phyloP scores from a whole-genome alignment of 108 stramenopile genomes.

The Cyclostephanos invisitatus region DNA sequence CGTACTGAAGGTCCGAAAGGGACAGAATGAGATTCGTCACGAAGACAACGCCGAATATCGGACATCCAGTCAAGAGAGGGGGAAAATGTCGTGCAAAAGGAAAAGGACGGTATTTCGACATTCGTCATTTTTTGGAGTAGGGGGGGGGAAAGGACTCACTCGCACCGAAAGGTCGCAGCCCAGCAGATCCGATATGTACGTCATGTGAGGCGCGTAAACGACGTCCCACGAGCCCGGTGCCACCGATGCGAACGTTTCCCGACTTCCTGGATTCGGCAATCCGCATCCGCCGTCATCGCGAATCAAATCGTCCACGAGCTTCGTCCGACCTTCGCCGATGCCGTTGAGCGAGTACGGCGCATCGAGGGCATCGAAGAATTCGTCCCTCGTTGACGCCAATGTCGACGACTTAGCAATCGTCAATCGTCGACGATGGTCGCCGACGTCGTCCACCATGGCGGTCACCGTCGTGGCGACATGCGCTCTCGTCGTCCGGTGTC shows the following conservation, averaged over 20 bases:
- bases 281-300: constrained; percentile 8
- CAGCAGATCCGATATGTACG: constrained; percentile 43
- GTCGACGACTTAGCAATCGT: background rate
- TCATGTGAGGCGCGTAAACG: constrained; percentile 75
- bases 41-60: too few species aligned
- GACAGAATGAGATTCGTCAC: too few species aligned
- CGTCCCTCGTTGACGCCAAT: constrained; percentile 2
- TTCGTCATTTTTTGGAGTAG: too few species aligned
- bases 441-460: background rate
- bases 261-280: constrained; percentile 61
- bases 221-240: constrained; percentile 71
- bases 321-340: constrained; percentile 38
- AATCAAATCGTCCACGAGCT: constrained; percentile 44
- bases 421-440: background rate
- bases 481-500: background rate
- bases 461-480: background rate
- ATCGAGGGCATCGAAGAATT: constrained; percentile 49
- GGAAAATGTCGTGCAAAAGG: too few species aligned
- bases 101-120: too few species aligned
- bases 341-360: constrained; percentile 43
- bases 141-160: background rate
- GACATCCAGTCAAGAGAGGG: too few species aligned
- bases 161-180: constrained; percentile 25
- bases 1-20: constrained; percentile 38
- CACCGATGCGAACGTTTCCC: constrained; percentile 44